Conservation (phyloP, 2,329 filamentous ascomycete species). For the Aspergillus clavatus region DNA sequence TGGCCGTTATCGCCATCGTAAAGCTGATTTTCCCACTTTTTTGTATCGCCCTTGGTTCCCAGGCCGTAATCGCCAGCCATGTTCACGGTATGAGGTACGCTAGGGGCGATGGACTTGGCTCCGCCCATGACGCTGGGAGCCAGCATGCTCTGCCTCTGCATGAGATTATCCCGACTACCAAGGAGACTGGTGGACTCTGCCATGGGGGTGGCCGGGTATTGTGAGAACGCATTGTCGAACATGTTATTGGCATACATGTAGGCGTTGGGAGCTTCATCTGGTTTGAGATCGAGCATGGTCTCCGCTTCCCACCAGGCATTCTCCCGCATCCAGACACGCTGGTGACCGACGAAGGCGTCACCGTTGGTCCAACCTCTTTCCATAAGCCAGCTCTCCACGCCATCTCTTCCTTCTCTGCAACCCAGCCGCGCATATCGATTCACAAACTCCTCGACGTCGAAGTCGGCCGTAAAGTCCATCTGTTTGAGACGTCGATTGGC, state of each 20-base stretch:
- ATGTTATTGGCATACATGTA: slow-evolving; percentile 53
- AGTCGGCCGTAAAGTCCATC: slow-evolving; percentile 94
- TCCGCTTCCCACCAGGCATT: slow-evolving; percentile 97
- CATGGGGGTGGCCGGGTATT: slow-evolving; percentile 52
- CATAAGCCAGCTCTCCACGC: slow-evolving; percentile 88
- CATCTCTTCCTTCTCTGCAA: slow-evolving; percentile 84
- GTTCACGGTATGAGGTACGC: slow-evolving; percentile 51
- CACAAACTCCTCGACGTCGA: slow-evolving; percentile 87
- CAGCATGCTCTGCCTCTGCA: slow-evolving; percentile 44
- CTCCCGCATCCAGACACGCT: slow-evolving; percentile 95
- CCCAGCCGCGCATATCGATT: slow-evolving; percentile 77
- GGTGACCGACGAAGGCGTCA: slow-evolving; percentile 83
- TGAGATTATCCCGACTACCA: slow-evolving; percentile 65
- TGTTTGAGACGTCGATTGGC: slow-evolving; percentile 86
- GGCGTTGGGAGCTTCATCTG: slow-evolving; percentile 49
- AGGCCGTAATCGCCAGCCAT: slow-evolving; percentile 83
- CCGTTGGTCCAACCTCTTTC: slow-evolving; percentile 98
- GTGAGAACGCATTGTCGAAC: slow-evolving; percentile 69
- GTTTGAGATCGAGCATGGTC: slow-evolving; percentile 86
- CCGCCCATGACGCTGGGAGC: slow-evolving; percentile 46
- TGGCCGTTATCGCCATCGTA: slow-evolving; percentile 69
- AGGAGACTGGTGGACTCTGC: slow-evolving; percentile 58
- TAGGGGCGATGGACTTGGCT: slow-evolving; percentile 51
- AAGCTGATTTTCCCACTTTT: slow-evolving; percentile 58
- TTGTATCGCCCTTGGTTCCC: slow-evolving; percentile 76